Evolutionary conservation across 2,329 filamentous ascomycete species (phyloP).

Genomic region (Stachybotrys chartarum): DNA sequence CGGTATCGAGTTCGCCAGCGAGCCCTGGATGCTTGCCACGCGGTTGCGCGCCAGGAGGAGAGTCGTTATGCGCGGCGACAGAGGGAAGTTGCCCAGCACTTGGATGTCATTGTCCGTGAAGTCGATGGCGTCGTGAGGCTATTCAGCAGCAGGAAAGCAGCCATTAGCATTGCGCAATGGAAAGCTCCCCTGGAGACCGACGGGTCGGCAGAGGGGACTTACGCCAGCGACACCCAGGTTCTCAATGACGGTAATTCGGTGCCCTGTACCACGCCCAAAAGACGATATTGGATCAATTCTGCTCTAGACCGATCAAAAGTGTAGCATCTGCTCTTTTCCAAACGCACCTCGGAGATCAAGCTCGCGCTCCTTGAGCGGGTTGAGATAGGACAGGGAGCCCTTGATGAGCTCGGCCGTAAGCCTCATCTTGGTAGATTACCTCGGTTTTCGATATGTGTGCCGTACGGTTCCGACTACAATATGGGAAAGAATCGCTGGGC

Average conservation of each 20-base stretch:
- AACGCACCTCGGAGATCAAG: conserved; percentile 97
- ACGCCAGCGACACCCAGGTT: conserved; percentile 93
- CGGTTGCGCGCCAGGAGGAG: conserved; percentile 88
- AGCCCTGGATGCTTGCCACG: conserved; percentile 71
- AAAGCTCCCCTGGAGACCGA: conserved; percentile 1
- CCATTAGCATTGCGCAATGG: not conserved
- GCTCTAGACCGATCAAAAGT: conserved; percentile 50
- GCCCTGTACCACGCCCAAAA: conserved; percentile 60
- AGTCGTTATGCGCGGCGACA: conserved; percentile 80
- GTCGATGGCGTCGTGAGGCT: conserved; percentile 96
- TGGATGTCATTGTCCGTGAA: conserved; percentile 97
- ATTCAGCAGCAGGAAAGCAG: conserved; percentile 5
- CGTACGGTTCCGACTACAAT: not conserved
- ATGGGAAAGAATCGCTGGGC: too few relatives aligned
- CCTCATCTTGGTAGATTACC: conserved; percentile 58
- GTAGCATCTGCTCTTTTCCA: conserved; percentile 96
- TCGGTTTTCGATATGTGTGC: not conserved
- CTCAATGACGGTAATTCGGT: conserved; percentile 96
- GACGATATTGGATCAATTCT: conserved; percentile 70
- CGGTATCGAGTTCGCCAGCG: conserved; percentile 68
- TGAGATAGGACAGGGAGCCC: conserved; percentile 94
- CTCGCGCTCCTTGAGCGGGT: conserved; percentile 97
- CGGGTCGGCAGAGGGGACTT: conserved; percentile 28
- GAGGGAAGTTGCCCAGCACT: conserved; percentile 82
- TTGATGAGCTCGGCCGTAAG: conserved; percentile 93